Evolutionary conservation across 805 yeast genomes (phyloP).

Genomic region (Yarrowia keelungensis): DNA sequence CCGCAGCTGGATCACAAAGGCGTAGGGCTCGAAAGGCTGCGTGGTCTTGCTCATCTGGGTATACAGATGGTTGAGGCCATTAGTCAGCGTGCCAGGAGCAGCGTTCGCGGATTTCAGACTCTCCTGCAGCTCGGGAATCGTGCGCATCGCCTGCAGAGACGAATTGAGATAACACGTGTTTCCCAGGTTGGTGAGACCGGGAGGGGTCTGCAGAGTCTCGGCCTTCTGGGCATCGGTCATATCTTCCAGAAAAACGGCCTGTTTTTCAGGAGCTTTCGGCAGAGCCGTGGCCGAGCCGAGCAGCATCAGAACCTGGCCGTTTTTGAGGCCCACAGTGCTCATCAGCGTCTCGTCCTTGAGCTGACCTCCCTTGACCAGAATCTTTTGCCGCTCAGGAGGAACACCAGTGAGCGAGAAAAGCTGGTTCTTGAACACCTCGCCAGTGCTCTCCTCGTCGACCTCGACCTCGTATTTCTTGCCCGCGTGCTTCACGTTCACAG

Average conservation of each 20-base stretch:
- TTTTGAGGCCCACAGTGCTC: slow-evolving; percentile 61
- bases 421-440: slow-evolving; percentile 68
- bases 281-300: slow-evolving; percentile 86
- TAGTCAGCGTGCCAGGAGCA: slow-evolving; percentile 48
- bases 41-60: slow-evolving; percentile 47
- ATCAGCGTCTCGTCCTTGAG: slow-evolving; percentile 72
- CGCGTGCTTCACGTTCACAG: slow-evolving; percentile 65
- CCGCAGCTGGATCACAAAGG: slow-evolving; percentile 64
- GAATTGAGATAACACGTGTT: slow-evolving; percentile 81
- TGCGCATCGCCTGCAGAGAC: slow-evolving; percentile 63
- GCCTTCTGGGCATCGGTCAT: slow-evolving; percentile 56
- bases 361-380: slow-evolving; percentile 88
- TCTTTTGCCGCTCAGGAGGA: slow-evolving; percentile 89
- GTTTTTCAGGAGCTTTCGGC: slow-evolving; percentile 55
- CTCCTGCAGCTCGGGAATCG: slow-evolving; percentile 58
- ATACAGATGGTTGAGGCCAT: slow-evolving; percentile 48
- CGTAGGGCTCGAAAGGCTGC: slow-evolving; percentile 68
- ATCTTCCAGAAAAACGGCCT: slow-evolving; percentile 73
- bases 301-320: slow-evolving; percentile 78
- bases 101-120: slow-evolving; percentile 51
- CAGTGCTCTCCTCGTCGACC: slow-evolving; percentile 62
- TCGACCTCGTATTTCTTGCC: slow-evolving; percentile 69
- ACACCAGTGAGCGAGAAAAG: slow-evolving; percentile 77
- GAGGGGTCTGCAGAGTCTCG: slow-evolving; percentile 56
- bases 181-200: slow-evolving; percentile 73